Conservation (phyloP, 2,329 filamentous ascomycete genomes). For the Fusarium sp. region DNA sequence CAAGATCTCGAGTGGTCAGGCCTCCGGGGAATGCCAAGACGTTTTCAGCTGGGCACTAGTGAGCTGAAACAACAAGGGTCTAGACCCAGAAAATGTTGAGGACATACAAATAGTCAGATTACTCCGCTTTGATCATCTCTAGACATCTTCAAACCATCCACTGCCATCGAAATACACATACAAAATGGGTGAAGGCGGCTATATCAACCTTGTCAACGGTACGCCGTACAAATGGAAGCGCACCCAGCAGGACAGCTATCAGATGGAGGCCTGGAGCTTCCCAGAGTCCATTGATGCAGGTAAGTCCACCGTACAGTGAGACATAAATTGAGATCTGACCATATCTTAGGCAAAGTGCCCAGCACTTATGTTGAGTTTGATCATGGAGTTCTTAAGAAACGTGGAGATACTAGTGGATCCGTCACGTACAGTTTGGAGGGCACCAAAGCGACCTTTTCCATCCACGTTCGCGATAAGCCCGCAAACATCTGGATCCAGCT, state of each 20-base stretch:
- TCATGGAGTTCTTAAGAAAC: not conserved
- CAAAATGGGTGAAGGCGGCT: slow-evolving; percentile 7
- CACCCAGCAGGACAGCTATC: not conserved
- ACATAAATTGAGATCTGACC: not conserved
- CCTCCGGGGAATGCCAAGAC: not conserved
- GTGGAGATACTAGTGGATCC: not conserved
- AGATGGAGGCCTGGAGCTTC: slow-evolving; percentile 8
- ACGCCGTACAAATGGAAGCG: slow-evolving; percentile 20
- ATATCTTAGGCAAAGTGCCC: not conserved
- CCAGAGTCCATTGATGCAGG: slow-evolving; percentile 5
- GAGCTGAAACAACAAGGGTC: not conserved
- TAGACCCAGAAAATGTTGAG: not conserved
- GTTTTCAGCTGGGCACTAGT: not conserved
- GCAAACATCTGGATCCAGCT: slow-evolving; percentile 5
- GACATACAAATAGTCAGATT: not conserved
- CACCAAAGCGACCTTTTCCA: not conserved
- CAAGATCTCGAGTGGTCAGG: not conserved
- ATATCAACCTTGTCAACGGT: not conserved
- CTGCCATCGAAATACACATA: not conserved
- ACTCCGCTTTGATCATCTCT: not conserved
- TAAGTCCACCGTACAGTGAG: not conserved
- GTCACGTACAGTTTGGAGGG: not conserved
- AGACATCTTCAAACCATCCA: not conserved
- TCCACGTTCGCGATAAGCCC: slow-evolving; percentile 11
- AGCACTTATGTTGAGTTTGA: not conserved